Evolutionary conservation across 2,329 filamentous ascomycete species (phyloP), one percentile per base, ranked within the genome.

Genomic region (Aspergillus aculeatus): DNA sequence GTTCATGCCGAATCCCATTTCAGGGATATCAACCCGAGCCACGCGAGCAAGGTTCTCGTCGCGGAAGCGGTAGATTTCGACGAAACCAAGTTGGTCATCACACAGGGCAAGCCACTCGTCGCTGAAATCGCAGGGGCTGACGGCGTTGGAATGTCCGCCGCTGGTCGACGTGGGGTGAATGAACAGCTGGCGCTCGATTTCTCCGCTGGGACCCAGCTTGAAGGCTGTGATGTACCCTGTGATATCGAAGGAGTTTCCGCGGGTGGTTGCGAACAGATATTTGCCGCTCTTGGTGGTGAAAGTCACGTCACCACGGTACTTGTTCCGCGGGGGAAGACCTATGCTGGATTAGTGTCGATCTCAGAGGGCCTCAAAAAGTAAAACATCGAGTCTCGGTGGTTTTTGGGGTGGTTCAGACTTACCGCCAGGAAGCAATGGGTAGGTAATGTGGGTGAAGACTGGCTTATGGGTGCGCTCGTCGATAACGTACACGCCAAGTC

Each of bases 1-100:
- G 77, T 96, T 96, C 92, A 96, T 96, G 1, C 91, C 91, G 73
- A 96, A 96, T 1, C 92, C 92, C n/a, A 90, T 90, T 79, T 96
- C 92, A 5, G 87, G 86, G 41, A 96, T 87, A 66, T 91, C 86
- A 63, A 90, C 81, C 63, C 90, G 83, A 16, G 91, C 91, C 7
- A 96, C 91, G 3, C 91, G 81, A 2, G 86, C 88, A 56, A 96
- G 77, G 67, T 89, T 91, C 81, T 95, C 91, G 60, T 92, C 88
- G 65, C 89, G 83, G 90, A 91, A 96, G 56, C 91, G 83, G 74
- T 96, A 96, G 58, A 96, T 90, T 79, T 96, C 92, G 21, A 96
- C 78, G 79, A 89, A 94, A 5, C 92, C 92, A 66, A 92, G 86
- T 78, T 96, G 89, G 71, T 96, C 92, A 70, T 96, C 92, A 7